phyloP scores from a whole-genome alignment of 768 basidiomycete genomes.

The Lyophyllum decastes region DNA sequence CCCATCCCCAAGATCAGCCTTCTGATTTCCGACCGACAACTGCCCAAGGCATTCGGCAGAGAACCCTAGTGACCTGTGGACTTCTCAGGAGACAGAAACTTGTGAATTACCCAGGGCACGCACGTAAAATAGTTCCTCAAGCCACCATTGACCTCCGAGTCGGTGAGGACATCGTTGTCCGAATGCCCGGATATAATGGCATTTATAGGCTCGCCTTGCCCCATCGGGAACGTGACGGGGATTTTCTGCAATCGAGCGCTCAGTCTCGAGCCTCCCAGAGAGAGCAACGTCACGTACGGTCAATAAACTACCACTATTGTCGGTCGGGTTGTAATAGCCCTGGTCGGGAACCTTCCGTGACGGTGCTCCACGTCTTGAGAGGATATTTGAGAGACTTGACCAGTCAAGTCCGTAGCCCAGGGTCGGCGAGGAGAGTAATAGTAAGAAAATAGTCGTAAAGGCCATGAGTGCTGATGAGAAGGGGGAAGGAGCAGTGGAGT shows the following conservation, averaged over 20 bases:
- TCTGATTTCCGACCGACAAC: slow-evolving; percentile 66
- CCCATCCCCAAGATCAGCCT: slow-evolving; percentile 83
- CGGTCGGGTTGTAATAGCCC: slow-evolving; percentile 63
- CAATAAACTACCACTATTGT: slow-evolving; percentile 66
- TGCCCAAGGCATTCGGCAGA: slow-evolving; percentile 85
- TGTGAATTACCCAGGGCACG: slow-evolving; percentile 26
- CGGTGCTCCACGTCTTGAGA: slow-evolving; percentile 14
- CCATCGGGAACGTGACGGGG: slow-evolving; percentile 60
- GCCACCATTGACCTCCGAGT: slow-evolving; percentile 64
- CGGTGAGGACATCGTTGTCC: slow-evolving; percentile 65
- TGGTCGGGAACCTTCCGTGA: slow-evolving; percentile 42
- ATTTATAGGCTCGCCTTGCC: slow-evolving; percentile 88
- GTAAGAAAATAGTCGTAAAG: slow-evolving; percentile 23
- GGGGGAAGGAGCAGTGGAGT: not conserved
- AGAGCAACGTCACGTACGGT: slow-evolving; percentile 50
- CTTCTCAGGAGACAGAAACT: not conserved
- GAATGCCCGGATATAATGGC: slow-evolving; percentile 78
- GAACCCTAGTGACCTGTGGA: slow-evolving; percentile 65
- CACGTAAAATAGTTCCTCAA: slow-evolving; percentile 82
- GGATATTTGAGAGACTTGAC: not conserved
- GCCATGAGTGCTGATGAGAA: slow-evolving; percentile 11
- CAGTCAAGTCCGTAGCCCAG: slow-evolving; percentile 17
- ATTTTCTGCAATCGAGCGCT: slow-evolving; percentile 41
- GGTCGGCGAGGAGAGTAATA: slow-evolving; percentile 31
- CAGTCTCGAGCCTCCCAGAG: not conserved